Conservation (phyloP, 495 filamentous ascomycete species). For the Poronia punctata region DNA sequence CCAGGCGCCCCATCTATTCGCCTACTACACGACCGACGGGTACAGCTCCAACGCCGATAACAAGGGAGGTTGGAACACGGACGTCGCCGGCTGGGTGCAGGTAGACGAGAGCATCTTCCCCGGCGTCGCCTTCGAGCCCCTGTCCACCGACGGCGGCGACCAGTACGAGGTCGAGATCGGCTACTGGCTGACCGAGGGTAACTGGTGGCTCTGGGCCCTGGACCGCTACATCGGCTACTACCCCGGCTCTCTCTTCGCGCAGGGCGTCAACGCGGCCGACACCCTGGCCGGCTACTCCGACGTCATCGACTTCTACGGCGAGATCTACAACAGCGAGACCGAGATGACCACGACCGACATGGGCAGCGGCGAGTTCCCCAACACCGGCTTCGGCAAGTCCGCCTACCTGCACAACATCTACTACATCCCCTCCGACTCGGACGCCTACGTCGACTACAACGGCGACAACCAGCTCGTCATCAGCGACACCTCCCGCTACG, state of each 20-base stretch:
- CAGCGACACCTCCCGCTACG: conserved; percentile 16
- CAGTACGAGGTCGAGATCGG: conserved; percentile 22
- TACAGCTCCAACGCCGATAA: conserved; percentile 13
- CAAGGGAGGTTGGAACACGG: conserved; percentile 22
- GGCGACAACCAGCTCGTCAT: conserved; percentile 8
- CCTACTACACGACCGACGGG: conserved; percentile 22
- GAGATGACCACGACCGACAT: conserved; percentile 23
- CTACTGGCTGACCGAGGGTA: conserved; percentile 13
- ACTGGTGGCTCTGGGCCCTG: conserved; percentile 25
- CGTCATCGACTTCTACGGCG: conserved; percentile 21
- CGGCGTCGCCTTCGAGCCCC: conserved; percentile 15
- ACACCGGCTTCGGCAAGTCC: conserved; percentile 11
- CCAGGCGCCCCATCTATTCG: conserved; percentile 19
- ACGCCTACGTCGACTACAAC: conserved; percentile 8
- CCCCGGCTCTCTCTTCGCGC: conserved; percentile 12
- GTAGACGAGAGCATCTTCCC: conserved; percentile 15
- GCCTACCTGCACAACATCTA: conserved; percentile 24
- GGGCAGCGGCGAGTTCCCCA: conserved; percentile 23
- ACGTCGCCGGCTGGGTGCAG: conserved; percentile 23
- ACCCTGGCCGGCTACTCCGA: conserved; percentile 16
- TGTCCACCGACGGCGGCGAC: conserved; percentile 10
- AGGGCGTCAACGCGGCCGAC: conserved; percentile 1
- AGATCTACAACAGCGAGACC: conserved; percentile 20
- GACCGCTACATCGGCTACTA: conserved; percentile 25
- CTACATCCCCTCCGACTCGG: conserved; percentile 1